Evolutionary conservation across 2,329 filamentous ascomycete species (phyloP).

Genomic region (Curvularia sp.): DNA sequence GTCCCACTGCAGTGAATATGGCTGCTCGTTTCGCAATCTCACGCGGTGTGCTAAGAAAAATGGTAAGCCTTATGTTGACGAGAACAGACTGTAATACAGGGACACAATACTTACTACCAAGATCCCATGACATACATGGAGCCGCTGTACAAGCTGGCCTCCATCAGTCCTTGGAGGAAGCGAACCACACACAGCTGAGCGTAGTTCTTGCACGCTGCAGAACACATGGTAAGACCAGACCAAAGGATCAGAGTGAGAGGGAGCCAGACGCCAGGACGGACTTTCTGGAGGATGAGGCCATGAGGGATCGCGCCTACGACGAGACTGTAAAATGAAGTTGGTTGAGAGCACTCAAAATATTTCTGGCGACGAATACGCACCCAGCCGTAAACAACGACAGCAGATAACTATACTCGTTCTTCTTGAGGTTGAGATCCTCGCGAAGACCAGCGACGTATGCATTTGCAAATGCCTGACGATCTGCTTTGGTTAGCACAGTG

Average conservation of each 20-base stretch:
- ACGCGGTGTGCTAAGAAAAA: constrained; percentile 23
- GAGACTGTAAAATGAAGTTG: constrained; percentile 13
- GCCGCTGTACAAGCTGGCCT: constrained; percentile 32
- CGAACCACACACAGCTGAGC: constrained; percentile 29
- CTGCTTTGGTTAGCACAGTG: constrained; percentile 8
- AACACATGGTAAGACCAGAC: constrained; percentile 37
- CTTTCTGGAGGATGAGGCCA: constrained; percentile 33
- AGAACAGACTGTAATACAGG: background rate
- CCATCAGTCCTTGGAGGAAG: constrained; percentile 33
- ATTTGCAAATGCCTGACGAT: constrained; percentile 34
- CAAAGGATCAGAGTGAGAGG: constrained; percentile 32
- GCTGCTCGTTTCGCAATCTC: constrained; percentile 37
- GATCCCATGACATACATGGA: constrained; percentile 35
- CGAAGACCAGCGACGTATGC: constrained; percentile 36
- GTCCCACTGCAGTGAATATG: constrained; percentile 35
- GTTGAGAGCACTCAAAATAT: background rate
- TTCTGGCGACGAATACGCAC: constrained; percentile 9
- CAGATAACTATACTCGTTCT: constrained; percentile 34
- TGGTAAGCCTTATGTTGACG: background rate
- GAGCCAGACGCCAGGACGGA: constrained; percentile 34
- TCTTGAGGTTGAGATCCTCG: constrained; percentile 33
- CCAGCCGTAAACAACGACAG: constrained; percentile 34
- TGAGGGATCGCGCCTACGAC: constrained; percentile 35
- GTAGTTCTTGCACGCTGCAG: constrained; percentile 33
- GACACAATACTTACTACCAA: constrained; percentile 34